A percentile compares a stretch with the other conserved stretches of the same genome.
Evolutionary conservation across 371 early-diverging fungal species (phyloP).

Genomic region (Syncephalastrum sp.): DNA sequence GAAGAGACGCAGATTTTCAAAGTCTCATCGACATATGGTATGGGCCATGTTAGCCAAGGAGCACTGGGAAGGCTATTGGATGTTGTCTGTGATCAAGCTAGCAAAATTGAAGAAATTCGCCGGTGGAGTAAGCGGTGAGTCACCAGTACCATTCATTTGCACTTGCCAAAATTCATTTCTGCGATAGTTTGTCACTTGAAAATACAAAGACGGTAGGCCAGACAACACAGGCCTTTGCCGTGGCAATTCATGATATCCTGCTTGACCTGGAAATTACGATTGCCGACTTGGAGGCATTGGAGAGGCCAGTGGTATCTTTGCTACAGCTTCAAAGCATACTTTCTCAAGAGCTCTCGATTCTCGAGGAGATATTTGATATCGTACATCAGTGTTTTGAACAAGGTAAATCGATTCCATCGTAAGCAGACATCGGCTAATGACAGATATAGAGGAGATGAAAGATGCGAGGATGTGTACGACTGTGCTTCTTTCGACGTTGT

Average conservation of each 20-base stretch:
- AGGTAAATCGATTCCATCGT: neutral
- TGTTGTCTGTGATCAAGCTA: constrained; percentile 28
- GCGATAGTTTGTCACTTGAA: too few species aligned
- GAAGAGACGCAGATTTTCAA: neutral
- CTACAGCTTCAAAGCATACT: constrained; percentile 6
- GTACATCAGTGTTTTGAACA: constrained; percentile 2
- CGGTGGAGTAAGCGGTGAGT: constrained; percentile 12
- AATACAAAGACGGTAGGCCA: too few species aligned
- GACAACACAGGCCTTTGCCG: too few species aligned
- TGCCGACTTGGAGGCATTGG: too few species aligned
- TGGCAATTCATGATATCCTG: too few species aligned
- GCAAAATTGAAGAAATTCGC: constrained; percentile 25
- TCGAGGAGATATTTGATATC: constrained; percentile 1
- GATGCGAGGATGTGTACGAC: constrained; percentile 8
- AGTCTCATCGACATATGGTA: neutral
- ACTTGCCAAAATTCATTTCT: too few species aligned
- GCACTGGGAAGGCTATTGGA: constrained; percentile 13
- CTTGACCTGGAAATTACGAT: too few species aligned
- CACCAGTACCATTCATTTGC: too few species aligned
- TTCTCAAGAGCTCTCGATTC: neutral
- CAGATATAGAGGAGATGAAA: too few species aligned
- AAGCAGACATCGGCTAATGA: too few species aligned
- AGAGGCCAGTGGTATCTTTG: constrained; percentile 4
- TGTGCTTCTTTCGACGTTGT: constrained; percentile 23
- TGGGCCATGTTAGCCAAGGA: constrained; percentile 14